Base-by-base conservation (phyloP, 371 early-diverging fungal species). In the Mucor racemosus region DNA sequence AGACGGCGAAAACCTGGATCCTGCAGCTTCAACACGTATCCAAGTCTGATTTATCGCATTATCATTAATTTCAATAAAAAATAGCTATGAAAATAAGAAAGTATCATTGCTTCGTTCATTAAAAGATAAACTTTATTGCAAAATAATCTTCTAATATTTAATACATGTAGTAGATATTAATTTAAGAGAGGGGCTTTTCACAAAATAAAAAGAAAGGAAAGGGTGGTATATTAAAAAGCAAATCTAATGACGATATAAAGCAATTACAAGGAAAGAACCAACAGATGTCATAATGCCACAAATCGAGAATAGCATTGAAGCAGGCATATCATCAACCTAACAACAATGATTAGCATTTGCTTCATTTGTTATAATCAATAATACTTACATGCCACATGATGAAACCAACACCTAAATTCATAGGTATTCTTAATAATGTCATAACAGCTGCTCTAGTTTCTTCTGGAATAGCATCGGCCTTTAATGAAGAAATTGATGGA, bases 351-450 rank as follows among this genome's bases (percentile, higher is more conserved):
- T 15, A 44, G 10, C n/a, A n/a, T 35, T 36, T 36, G 41, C 4
- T 42, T 4, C n/a, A 11, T 11, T 7, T 53, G 53, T 15, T 34
- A 17, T 11, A n/a, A 38, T 38, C 1, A 38, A 38, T 9, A 11
- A 38, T 38, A 73, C 77, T 75, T 60, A 90, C 88, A 60, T 85
- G 81, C 76, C 86, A 78, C 73, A 94, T 75, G 55, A 90, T 80
- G 15, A 82, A 65, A 40, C 88, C 90, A n/a, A 94, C 92, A 19
- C 84, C 88, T 19, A 91, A 68, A 75, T 94, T 94, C 85, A 92
- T 85, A 35, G 93, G 93, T 19, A 92, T 84, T 54, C 94, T 79
- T 63, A 94, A 78, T 55, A 92, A 71, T 33, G 91, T 90, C 90
- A 91, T 91, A 36, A 94, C 82, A 17, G 90, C 89, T 10, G 92